Evolutionary conservation across 2,329 filamentous ascomycete genomes (phyloP), one percentile per base, ranked within the genome.

Genomic region (Hypoxylon sp.): DNA sequence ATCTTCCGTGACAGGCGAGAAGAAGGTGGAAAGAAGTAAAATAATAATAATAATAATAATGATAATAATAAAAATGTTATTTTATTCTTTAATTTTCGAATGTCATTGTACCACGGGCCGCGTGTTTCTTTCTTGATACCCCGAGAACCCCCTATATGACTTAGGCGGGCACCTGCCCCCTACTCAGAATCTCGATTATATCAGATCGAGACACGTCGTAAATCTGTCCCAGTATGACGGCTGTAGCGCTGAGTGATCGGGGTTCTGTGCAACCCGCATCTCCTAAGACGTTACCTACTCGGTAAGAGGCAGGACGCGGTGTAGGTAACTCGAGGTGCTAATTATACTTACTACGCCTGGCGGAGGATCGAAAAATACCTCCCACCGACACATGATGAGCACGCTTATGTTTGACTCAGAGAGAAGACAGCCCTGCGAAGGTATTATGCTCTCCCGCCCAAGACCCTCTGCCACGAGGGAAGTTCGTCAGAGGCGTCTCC

Each of bases 291-390:
- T 11, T 15, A 52, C 55, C n/a, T 15, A 52, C 55, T 55, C 46
- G 49, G 21, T 31, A n/a, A n/a, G n/a, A n/a, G n/a, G n/a, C n/a
- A n/a, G 48, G n/a, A 33, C 31, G 33, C 24, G 15, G 40, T 51
- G 49, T 51, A 46, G 17, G 56, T 29, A 56, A 38, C n/a, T n/a
- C n/a, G 31, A 15, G 11, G 29, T n/a, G 9, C 48, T 60, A 55
- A 52, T 63, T 55, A 63, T 57, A 57, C 23, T 29, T 31, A 20
- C 53, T n/a, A n/a, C n/a, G n/a, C n/a, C 57, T 52, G 52, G 60
- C 52, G 31, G 49, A 51, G 46, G 60, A 62, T 49, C 48, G 43
- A 48, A 48, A 42, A 59, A 11, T 29, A 29, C 11, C n/a, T 35
- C 6, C 9, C 60, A 41, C 23, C 33, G 56, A 46, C 41, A 56